phyloP scores from a whole-genome alignment of 2,329 filamentous ascomycete genomes.

The Fusarium buharicum region DNA sequence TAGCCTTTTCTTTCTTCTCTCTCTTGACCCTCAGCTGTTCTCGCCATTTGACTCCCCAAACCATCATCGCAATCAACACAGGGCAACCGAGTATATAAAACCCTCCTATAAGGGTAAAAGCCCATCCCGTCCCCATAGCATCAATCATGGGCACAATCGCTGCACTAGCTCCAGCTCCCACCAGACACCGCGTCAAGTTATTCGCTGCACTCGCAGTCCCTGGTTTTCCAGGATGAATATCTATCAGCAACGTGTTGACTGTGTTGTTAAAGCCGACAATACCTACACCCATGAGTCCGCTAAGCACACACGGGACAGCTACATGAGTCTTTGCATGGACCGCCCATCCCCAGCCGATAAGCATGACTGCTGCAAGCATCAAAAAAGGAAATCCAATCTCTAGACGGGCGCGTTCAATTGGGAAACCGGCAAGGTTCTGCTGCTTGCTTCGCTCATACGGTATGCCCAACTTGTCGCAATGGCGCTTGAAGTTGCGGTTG shows the following conservation, averaged over 20 bases:
- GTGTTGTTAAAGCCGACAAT: slow-evolving; percentile 66
- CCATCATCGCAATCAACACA: slow-evolving; percentile 55
- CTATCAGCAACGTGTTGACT: slow-evolving; percentile 63
- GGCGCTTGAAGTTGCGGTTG: slow-evolving; percentile 74
- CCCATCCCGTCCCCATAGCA: slow-evolving; percentile 62
- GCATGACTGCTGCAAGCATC: slow-evolving; percentile 57
- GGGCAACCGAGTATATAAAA: slow-evolving; percentile 56
- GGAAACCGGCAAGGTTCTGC: slow-evolving; percentile 59
- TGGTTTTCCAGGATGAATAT: slow-evolving; percentile 63
- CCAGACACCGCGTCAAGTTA: slow-evolving; percentile 65
- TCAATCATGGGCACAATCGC: slow-evolving; percentile 63
- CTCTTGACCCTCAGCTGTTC: slow-evolving; percentile 46
- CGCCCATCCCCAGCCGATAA: slow-evolving; percentile 65
- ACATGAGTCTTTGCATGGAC: slow-evolving; percentile 55
- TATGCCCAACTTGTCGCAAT: slow-evolving; percentile 65
- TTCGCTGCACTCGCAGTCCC: slow-evolving; percentile 66
- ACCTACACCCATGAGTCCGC: slow-evolving; percentile 59
- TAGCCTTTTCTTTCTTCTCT: slow-evolving; percentile 35
- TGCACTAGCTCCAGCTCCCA: slow-evolving; percentile 64
- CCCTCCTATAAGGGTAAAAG: slow-evolving; percentile 60
- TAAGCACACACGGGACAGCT: slow-evolving; percentile 59
- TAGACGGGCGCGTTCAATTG: slow-evolving; percentile 62
- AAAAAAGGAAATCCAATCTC: slow-evolving; percentile 63
- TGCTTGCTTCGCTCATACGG: slow-evolving; percentile 63
- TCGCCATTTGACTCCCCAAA: slow-evolving; percentile 58